Conservation (phyloP, 2,329 filamentous ascomycete genomes). For the Tetracladium maxilliforme region DNA sequence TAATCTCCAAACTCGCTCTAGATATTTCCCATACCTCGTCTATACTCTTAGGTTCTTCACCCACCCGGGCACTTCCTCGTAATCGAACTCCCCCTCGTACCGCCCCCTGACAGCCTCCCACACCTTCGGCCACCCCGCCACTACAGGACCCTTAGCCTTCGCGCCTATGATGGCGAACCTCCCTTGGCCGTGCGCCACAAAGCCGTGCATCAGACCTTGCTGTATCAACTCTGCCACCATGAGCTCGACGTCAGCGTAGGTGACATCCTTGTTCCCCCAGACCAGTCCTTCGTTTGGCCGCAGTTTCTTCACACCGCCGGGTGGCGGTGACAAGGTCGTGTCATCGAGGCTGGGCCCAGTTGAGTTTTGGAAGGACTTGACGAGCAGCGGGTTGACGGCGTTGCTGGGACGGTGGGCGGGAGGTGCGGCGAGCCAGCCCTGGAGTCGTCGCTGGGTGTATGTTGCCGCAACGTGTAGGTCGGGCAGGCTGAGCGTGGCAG, state of each 20-base stretch:
- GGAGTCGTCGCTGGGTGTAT: conserved; percentile 49
- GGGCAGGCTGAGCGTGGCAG: conserved; percentile 60
- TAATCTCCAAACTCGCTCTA: too few species aligned
- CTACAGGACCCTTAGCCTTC: conserved; percentile 46
- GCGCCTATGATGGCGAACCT: conserved; percentile 75
- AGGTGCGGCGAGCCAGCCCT: conserved; percentile 31
- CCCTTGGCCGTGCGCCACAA: conserved; percentile 61
- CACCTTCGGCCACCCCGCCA: conserved; percentile 62
- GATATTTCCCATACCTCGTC: too few species aligned
- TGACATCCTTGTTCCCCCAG: conserved; percentile 46
- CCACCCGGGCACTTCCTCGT: conserved; percentile 62
- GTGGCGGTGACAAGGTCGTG: too few species aligned
- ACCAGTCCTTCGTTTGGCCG: conserved; percentile 43
- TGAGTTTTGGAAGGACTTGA: conserved; percentile 21
- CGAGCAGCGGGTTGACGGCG: conserved; percentile 21
- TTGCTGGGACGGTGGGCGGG: conserved; percentile 27
- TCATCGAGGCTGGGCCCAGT: too few species aligned
- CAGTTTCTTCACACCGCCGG: conserved; percentile 29
- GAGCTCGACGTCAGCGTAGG: conserved; percentile 57
- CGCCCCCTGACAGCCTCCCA: conserved; percentile 53
- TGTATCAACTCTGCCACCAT: conserved; percentile 63
- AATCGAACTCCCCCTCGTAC: conserved; percentile 36
- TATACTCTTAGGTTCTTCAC: conserved; percentile 34
- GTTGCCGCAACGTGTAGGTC: conserved; percentile 50
- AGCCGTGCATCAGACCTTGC: conserved; percentile 72